Conservation (phyloP, 768 basidiomycete species). For the Suillus tomentosus region DNA sequence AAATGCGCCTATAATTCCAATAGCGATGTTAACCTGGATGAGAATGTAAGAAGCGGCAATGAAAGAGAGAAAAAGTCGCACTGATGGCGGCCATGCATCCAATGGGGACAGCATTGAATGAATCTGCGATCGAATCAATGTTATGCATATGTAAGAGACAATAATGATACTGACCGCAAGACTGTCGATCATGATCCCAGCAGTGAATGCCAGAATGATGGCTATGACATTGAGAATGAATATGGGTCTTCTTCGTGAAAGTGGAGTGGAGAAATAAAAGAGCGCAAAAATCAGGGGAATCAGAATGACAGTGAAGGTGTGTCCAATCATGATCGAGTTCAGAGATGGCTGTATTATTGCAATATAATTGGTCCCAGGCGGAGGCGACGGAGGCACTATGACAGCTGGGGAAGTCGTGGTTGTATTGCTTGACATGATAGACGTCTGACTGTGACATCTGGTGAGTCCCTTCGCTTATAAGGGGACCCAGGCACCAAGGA, state of each 20-base stretch:
- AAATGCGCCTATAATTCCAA: conserved; percentile 25
- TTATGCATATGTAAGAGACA: not conserved
- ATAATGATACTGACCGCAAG: conserved; percentile 11
- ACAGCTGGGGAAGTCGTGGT: not conserved
- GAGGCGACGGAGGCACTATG: not conserved
- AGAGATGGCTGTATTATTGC: conserved; percentile 10
- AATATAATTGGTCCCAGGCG: conserved; percentile 10
- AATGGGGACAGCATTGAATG: conserved; percentile 1
- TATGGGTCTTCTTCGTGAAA: conserved; percentile 21
- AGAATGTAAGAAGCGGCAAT: conserved; percentile 7
- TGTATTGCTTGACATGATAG: conserved; percentile 1
- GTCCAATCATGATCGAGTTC: conserved; percentile 4
- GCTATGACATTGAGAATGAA: conserved; percentile 30
- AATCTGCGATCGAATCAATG: not conserved
- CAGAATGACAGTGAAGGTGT: not conserved
- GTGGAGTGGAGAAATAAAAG: conserved; percentile 28
- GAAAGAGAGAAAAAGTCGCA: not conserved
- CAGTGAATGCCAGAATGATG: conserved; percentile 19
- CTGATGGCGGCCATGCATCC: conserved; percentile 1
- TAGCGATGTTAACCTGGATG: conserved; percentile 20
- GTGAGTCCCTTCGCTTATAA: not conserved
- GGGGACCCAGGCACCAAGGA: not conserved
- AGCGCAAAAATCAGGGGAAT: conserved; percentile 18
- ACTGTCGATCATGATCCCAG: conserved; percentile 8
- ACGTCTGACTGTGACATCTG: not conserved